Evolutionary conservation across 108 stramenopile species (phyloP).

Genomic region (Pelagomonas calceolata): DNA sequence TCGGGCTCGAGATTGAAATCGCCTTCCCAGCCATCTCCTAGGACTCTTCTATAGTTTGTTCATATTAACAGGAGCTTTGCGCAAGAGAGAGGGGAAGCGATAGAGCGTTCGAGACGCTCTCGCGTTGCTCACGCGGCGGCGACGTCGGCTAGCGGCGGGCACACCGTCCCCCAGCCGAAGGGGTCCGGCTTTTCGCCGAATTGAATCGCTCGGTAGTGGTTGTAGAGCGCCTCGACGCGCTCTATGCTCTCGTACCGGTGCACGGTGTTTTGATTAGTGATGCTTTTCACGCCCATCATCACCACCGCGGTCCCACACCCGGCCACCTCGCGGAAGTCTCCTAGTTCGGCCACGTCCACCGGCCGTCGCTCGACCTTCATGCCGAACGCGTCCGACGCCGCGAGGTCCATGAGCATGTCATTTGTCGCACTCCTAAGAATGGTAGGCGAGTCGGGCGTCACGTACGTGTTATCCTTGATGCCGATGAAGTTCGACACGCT

Average conservation of each 20-base stretch:
- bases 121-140: no score
- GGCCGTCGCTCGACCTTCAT: conserved; percentile 24
- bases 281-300: conserved; percentile 26
- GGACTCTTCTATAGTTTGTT: no score
- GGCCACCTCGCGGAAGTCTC: conserved; percentile 26
- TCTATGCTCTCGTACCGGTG: conserved; percentile 13
- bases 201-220: conserved; percentile 26
- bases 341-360: conserved; percentile 17
- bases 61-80: no score
- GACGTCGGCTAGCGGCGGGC: not conserved
- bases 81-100: no score
- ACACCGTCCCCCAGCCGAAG: conserved; percentile 21
- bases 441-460: conserved; percentile 28
- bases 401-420: conserved; percentile 36
- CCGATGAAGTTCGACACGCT: conserved; percentile 35
- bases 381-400: conserved; percentile 16
- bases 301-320: conserved; percentile 42
- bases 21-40: no score
- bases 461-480: conserved; percentile 16
- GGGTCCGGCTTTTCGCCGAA: conserved; percentile 29
- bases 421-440: conserved; percentile 33
- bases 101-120: no score
- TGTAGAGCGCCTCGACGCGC: conserved; percentile 16
- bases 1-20: no score
- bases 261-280: conserved; percentile 22